Base-by-base conservation (phyloP, 1,284 basidiomycete species). In the Heterobasidion irregulare region DNA sequence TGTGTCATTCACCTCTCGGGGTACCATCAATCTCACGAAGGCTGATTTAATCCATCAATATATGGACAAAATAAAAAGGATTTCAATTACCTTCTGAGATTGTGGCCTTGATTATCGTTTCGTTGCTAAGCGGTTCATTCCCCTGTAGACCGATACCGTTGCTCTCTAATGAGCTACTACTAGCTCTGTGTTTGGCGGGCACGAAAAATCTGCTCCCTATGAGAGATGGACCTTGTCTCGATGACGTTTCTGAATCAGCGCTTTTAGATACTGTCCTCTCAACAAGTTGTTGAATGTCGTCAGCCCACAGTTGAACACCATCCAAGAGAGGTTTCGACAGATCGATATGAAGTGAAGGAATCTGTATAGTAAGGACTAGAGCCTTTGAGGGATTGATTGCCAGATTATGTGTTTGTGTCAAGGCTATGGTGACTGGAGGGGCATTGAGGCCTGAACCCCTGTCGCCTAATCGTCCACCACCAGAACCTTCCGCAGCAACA, bases 151-250 rank as follows among this genome's bases (percentile, higher is more conserved):
- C 56, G 18, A 61, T 64, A 46, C 64, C 69, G 64, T 66, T 67
- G 59, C 66, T 26, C 26, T 26, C n/a, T 12, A n/a, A 6, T 3
- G 38, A 10, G 38, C 72, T 72, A 47, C 57, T 57, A 35, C 63
- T 56, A 73, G 47, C 72, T 70, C 38, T 46, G 63, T 74, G 77
- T 53, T 78, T 76, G 41, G 80, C 78, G 55, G 78, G 79, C 0
- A 80, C 77, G 61, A 94, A 94, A 69, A 84, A 94, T 36, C 84
- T 80, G 64, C 91, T 94, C 15, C 92, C 92, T 57, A 94, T 89
- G 57, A 94, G 70, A 66, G 84, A 91, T 5, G 84, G 70, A 59
- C 87, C 79, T 55, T 75, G 76, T 56, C 82, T 79, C 59, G 70
- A 68, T 10, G 63, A 62, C 26, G 64, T 68, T 44, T 73, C 70